Percentiles rank a stretch among this genome's conserved stretches.
These are phyloP conservation scores for Sonneratia alba DNA, from an alignment of 345 rosid species.

Conservation along the genomic window DNA sequence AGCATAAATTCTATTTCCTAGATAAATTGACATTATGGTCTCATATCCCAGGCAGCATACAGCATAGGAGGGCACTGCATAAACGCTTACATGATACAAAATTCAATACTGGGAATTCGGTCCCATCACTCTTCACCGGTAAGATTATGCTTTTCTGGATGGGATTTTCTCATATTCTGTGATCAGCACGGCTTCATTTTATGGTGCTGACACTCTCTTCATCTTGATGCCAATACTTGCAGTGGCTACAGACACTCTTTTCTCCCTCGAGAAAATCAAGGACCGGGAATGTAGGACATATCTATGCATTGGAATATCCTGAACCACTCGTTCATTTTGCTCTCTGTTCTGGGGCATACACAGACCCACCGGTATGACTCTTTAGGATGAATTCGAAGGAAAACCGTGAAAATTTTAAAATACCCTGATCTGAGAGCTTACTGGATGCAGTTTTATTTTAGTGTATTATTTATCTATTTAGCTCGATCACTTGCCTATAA, in stretches of 20 bases:
- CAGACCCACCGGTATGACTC: constrained; percentile 57
- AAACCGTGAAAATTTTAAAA: background rate
- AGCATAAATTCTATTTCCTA: background rate
- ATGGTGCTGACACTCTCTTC: background rate
- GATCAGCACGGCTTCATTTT: background rate
- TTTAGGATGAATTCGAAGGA: background rate
- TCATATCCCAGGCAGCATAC: constrained; percentile 54
- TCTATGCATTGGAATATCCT: constrained; percentile 64
- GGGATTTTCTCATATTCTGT: background rate
- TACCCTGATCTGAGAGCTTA: background rate
- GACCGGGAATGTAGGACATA: constrained; percentile 39
- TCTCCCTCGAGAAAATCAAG: constrained; percentile 61
- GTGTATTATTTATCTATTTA: background rate
- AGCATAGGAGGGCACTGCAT: constrained; percentile 62
- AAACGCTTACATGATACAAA: constrained; percentile 53
- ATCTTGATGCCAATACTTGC: constrained; percentile 3
- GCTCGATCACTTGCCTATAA: background rate
- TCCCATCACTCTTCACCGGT: constrained; percentile 60
- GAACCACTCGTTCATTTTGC: constrained; percentile 85
- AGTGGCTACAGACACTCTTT: constrained; percentile 73
- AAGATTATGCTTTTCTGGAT: constrained; percentile 2
- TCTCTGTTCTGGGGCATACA: constrained; percentile 60
- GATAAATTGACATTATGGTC: background rate
- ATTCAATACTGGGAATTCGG: constrained; percentile 59
- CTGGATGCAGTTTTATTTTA: background rate